Conservation (phyloP, 305 asterid genomes). For the Fraxinus sp. region DNA sequence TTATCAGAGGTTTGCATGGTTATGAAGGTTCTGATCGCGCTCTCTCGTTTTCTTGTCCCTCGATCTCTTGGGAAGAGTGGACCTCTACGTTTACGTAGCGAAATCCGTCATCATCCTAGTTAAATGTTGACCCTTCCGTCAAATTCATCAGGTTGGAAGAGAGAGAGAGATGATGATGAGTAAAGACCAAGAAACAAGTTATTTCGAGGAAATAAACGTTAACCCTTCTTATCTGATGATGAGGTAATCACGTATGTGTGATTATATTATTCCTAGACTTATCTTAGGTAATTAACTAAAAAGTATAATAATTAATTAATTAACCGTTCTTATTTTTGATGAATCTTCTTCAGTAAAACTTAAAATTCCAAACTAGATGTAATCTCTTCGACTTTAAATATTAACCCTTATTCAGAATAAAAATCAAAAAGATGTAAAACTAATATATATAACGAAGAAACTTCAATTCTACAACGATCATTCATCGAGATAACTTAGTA, state of each 20-base stretch:
- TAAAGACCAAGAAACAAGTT: not conserved
- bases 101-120: not conserved
- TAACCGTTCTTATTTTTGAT: not conserved
- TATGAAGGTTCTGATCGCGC: not conserved
- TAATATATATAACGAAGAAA: too few species aligned
- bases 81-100: not conserved
- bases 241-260: not conserved
- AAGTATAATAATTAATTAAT: too few species aligned
- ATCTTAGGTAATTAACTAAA: not conserved
- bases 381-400: not conserved
- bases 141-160: not conserved
- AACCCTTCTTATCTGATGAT: not conserved
- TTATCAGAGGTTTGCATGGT: not conserved
- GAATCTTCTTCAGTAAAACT: not conserved
- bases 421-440: too few species aligned
- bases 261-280: not conserved
- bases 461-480: too few species aligned
- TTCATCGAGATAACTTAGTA: too few species aligned
- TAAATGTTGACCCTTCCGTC: not conserved
- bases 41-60: not conserved
- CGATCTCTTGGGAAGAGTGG: not conserved
- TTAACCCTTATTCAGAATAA: not conserved
- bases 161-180: not conserved
- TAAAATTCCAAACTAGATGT: not conserved
- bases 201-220: not conserved